A percentile compares a stretch with the other conserved stretches of the same genome.
These are phyloP conservation scores for Exophiala dermatitidis DNA, from an alignment of 2,329 filamentous ascomycete species.

Conservation along the genomic window DNA sequence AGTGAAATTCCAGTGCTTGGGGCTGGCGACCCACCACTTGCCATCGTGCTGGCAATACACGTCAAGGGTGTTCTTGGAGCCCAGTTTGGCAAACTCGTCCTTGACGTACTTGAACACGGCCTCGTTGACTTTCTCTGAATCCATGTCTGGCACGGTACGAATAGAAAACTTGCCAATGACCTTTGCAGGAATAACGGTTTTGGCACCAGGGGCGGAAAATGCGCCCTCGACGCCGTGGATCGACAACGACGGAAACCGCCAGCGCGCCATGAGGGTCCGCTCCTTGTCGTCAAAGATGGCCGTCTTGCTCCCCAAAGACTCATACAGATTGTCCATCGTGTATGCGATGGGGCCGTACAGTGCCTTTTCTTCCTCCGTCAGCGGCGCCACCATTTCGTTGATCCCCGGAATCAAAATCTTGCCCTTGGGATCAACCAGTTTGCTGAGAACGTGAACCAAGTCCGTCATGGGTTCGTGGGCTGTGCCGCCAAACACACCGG, in stretches of 20 bases:
- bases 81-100: conserved; percentile 75
- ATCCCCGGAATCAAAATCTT: conserved; percentile 94
- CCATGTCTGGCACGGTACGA: conserved; percentile 95
- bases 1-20: conserved; percentile 98
- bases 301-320: conserved; percentile 83
- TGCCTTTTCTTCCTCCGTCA: conserved; percentile 76
- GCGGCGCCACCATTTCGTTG: conserved; percentile 81
- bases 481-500: conserved; percentile 91
- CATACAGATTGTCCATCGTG: conserved; percentile 90
- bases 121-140: conserved; percentile 79
- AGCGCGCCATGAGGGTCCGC: conserved; percentile 85
- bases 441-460: conserved; percentile 70
- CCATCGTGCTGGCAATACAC: conserved; percentile 79
- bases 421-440: conserved; percentile 80
- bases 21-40: conserved; percentile 98
- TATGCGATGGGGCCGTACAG: conserved; percentile 90
- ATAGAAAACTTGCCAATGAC: conserved; percentile 98
- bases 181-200: conserved; percentile 98
- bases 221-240: conserved; percentile 93
- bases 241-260: conserved; percentile 89
- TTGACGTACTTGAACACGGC: conserved; percentile 77
- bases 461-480: conserved; percentile 99
- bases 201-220: conserved; percentile 86
- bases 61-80: conserved; percentile 85
- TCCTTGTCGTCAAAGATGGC: conserved; percentile 86